Evolutionary conservation across 1,284 basidiomycete species (phyloP).

Genomic region (Dichomitus squalens): DNA sequence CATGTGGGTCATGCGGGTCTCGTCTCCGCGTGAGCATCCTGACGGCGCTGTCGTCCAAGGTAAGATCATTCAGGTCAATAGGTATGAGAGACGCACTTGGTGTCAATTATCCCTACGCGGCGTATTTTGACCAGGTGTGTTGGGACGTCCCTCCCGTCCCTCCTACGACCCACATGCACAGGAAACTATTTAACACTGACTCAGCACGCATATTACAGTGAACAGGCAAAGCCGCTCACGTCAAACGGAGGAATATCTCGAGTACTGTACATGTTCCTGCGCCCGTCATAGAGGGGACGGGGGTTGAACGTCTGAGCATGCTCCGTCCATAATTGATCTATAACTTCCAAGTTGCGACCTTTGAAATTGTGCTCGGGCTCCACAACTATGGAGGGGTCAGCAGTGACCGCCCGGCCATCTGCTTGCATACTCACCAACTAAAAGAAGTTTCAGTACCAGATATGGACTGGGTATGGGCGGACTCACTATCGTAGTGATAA

Average conservation of each 20-base stretch:
- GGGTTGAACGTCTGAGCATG: constrained; percentile 24
- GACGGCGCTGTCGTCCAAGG: background rate
- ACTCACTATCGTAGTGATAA: constrained; percentile 31
- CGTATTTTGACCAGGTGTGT: background rate
- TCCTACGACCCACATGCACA: background rate
- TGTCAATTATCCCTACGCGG: background rate
- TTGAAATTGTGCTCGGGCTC: constrained; percentile 11
- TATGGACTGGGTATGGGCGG: too few species aligned
- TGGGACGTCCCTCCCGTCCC: too few species aligned
- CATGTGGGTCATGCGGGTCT: background rate
- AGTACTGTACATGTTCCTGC: constrained; percentile 24
- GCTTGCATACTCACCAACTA: constrained; percentile 16
- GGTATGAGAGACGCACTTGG: background rate
- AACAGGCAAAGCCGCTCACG: background rate
- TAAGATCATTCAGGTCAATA: background rate
- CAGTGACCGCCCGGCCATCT: background rate
- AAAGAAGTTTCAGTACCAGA: background rate
- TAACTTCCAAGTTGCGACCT: constrained; percentile 23
- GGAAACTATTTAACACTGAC: background rate
- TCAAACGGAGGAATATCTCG: constrained; percentile 4
- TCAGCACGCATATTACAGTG: background rate
- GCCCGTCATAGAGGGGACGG: constrained; percentile 27
- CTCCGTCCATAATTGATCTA: constrained; percentile 22
- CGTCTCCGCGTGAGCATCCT: background rate
- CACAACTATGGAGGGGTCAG: constrained; percentile 5